phyloP scores from a whole-genome alignment of 2,329 filamentous ascomycete species.

The Aspergillus sp. region DNA sequence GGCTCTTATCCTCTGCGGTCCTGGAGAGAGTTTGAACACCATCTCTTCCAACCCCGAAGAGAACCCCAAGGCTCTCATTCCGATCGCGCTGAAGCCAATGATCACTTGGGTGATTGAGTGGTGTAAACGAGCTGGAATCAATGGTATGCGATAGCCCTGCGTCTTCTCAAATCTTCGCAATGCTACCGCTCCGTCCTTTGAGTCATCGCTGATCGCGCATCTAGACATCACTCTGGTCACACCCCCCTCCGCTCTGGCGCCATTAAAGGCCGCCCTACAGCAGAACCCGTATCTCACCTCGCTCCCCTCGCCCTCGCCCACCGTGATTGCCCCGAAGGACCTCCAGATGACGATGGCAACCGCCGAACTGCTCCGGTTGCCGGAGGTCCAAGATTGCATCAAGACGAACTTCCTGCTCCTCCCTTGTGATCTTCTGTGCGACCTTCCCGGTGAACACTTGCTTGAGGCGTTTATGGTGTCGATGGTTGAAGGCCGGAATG shows the following conservation, averaged over 20 bases:
- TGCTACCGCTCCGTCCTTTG: neutral
- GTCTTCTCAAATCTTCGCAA: constrained; percentile 1
- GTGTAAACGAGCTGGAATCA: constrained; percentile 48
- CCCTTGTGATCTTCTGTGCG: constrained; percentile 6
- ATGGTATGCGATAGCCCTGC: constrained; percentile 33
- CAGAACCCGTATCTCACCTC: constrained; percentile 51
- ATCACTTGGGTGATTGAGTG: constrained; percentile 49
- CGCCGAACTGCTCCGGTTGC: constrained; percentile 6
- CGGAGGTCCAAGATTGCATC: constrained; percentile 6
- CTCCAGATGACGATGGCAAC: constrained; percentile 9
- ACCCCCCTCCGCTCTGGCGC: constrained; percentile 41
- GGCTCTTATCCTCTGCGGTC: constrained; percentile 47
- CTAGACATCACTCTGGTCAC: constrained; percentile 48
- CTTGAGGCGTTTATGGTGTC: constrained; percentile 78
- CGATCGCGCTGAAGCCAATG: constrained; percentile 39
- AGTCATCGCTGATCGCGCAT: neutral
- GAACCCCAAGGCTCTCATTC: constrained; percentile 45
- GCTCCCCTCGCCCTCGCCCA: constrained; percentile 41
- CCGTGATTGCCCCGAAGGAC: constrained; percentile 7
- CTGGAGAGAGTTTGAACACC: constrained; percentile 47
- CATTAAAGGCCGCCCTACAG: constrained; percentile 46
- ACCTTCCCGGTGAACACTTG: constrained; percentile 8
- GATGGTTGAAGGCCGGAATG: constrained; percentile 61
- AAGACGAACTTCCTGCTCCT: constrained; percentile 6
- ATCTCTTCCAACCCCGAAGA: constrained; percentile 50